Percentiles rank a stretch among this genome's conserved stretches.
These are phyloP conservation scores for Fusarium camptoceras DNA, from an alignment of 2,329 filamentous ascomycete genomes.

Conservation along the genomic window DNA sequence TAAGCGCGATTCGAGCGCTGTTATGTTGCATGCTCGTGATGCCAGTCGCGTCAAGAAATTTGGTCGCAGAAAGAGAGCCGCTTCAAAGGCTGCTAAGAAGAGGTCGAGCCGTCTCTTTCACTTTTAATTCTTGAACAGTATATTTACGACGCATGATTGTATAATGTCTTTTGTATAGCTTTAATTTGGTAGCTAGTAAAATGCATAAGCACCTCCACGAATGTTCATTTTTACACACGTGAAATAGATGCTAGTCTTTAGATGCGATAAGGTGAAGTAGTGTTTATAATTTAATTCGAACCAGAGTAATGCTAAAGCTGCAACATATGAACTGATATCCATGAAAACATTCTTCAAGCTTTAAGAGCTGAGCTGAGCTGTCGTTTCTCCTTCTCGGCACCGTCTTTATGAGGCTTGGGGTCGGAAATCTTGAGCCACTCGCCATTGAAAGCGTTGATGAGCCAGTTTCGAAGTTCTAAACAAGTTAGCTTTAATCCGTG, in stretches of 20 bases:
- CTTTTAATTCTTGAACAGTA: conserved; percentile 2
- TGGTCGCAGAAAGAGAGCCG: conserved; percentile 44
- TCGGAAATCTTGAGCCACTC: conserved; percentile 79
- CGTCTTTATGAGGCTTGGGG: conserved; percentile 59
- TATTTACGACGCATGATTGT: conserved; percentile 4
- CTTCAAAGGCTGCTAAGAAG: conserved; percentile 25
- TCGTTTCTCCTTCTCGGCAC: conserved; percentile 40
- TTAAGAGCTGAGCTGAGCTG: not conserved
- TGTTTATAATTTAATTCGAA: not conserved
- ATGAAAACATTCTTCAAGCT: not conserved
- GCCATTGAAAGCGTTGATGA: conserved; percentile 97
- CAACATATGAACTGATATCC: too few species aligned
- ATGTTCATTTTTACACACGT: not conserved
- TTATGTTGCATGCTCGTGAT: conserved; percentile 61
- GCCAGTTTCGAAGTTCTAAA: conserved; percentile 84
- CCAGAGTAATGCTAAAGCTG: not conserved
- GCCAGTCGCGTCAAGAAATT: conserved; percentile 63
- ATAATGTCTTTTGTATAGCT: not conserved
- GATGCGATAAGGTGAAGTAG: not conserved
- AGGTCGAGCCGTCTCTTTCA: conserved; percentile 30
- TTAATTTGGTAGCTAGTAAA: conserved; percentile 2
- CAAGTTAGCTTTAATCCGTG: conserved; percentile 1
- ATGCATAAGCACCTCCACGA: not conserved
- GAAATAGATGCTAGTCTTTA: not conserved
- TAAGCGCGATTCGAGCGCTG: conserved; percentile 55